Base-by-base conservation (phyloP, 2,329 filamentous ascomycete species). In the Cercospora sp. region DNA sequence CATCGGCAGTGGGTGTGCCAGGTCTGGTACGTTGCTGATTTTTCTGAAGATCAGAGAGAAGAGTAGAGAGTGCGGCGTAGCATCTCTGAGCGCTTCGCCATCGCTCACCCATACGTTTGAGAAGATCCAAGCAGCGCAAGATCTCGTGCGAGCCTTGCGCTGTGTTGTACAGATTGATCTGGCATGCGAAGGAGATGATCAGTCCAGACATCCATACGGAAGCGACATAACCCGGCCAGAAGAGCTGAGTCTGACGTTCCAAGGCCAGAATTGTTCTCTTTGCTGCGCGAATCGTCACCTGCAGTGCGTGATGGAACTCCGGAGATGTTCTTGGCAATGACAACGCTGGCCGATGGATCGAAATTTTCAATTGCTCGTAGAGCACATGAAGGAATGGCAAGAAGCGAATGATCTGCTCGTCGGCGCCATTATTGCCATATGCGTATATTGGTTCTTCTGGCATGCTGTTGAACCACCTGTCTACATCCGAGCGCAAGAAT, bases 171-270 rank as follows among this genome's bases (percentile, higher is more conserved):
- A 76, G 65, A 9, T 73, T 72, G 23, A 79, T 69, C n/a, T 76
- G 72, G 40, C 73, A 73, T 6, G 78, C 77, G 66, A 79, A 79
- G 1, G 78, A 77, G 7, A 80, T 68, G 5, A 80, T 75, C 1
- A 81, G 71, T 7, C 79, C 79, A 6, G 78, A 75, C 77, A 80
- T 81, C 79, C 79, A 81, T 0, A 73, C 70, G 1, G 78, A 76
- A 0, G 79, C 78, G 28, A 80, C 70, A 10, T 76, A 76, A 0
- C 78, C 77, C 0, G 79, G 79, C 79, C 79, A 80, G 51, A 72
- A 73, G 10, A 74, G 57, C 26, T 70, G 69, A 7, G 58, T 63
- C 55, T 72, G 72, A n/a, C 61, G 60, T 16, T 72, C 69, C 33
- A 78, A 40, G 0, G 70, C 68, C n/a, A 78, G 71, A 23, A 79